A percentile compares a stretch with the other conserved stretches of the same genome.
Conservation (phyloP, 1,284 basidiomycete species). For the Microstroma glucosiphilum region DNA sequence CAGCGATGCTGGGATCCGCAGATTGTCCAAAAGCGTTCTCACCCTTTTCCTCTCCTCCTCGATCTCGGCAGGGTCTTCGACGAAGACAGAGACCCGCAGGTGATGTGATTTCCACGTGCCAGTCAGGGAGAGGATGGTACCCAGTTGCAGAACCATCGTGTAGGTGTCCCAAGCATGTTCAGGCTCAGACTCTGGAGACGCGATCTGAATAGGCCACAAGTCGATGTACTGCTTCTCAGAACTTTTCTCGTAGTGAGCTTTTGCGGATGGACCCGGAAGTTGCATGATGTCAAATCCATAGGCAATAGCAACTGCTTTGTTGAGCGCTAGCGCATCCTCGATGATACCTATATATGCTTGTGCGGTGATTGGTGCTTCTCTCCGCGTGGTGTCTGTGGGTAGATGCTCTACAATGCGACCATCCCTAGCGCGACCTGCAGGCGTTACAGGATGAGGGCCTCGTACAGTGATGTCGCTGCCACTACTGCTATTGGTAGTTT, state of each 20-base stretch:
- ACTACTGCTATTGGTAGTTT: slow-evolving; percentile 18
- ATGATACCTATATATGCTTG: slow-evolving; percentile 48
- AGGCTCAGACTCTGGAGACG: slow-evolving; percentile 32
- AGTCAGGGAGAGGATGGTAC: slow-evolving; percentile 47
- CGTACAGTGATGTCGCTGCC: slow-evolving; percentile 42
- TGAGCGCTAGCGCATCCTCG: slow-evolving; percentile 49
- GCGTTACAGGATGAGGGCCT: slow-evolving; percentile 12
- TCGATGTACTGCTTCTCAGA: slow-evolving; percentile 39
- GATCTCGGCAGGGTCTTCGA: slow-evolving; percentile 42
- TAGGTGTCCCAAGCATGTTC: slow-evolving; percentile 48
- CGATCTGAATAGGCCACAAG: slow-evolving; percentile 49
- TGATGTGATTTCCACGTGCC: slow-evolving; percentile 47
- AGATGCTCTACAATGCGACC: slow-evolving; percentile 13
- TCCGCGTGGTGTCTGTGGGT: slow-evolving; percentile 39
- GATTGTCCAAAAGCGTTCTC: slow-evolving; percentile 43
- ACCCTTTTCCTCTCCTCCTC: slow-evolving; percentile 41
- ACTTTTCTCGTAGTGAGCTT: slow-evolving; percentile 11
- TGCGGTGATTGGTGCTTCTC: slow-evolving; percentile 41
- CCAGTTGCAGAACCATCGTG: slow-evolving; percentile 50
- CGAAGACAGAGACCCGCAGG: slow-evolving; percentile 48
- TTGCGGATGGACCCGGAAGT: slow-evolving; percentile 23
- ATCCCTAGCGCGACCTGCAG: background rate
- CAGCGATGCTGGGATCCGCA: slow-evolving; percentile 46
- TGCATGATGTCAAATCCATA: slow-evolving; percentile 45
- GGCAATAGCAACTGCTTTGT: slow-evolving; percentile 47